These are phyloP conservation scores for Fusarium virguliforme DNA, from an alignment of 2,329 filamentous ascomycete genomes.

Conservation along the genomic window DNA sequence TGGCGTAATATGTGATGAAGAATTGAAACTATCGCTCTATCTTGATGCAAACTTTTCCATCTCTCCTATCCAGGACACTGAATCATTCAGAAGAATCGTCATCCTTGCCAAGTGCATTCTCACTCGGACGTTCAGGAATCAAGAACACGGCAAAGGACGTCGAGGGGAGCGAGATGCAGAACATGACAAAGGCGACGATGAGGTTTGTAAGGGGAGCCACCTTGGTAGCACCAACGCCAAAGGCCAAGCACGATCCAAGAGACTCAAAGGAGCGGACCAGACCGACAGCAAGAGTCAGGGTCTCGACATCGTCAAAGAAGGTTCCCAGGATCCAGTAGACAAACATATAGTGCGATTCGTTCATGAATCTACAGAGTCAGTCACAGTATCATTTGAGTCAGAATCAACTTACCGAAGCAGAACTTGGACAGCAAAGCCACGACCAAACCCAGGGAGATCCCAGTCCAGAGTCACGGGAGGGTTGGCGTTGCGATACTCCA, in stretches of 20 bases:
- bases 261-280: conserved; percentile 66
- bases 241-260: conserved; percentile 63
- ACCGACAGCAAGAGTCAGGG: conserved; percentile 65
- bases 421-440: conserved; percentile 65
- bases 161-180: conserved; percentile 59
- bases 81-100: conserved; percentile 22
- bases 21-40: background rate
- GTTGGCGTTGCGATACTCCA: conserved; percentile 59
- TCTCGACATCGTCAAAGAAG: conserved; percentile 68
- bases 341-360: conserved; percentile 68
- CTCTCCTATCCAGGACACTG: no score
- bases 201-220: conserved; percentile 65
- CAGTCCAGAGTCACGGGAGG: conserved; percentile 63
- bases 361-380: conserved; percentile 59
- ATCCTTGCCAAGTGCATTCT: conserved; percentile 28
- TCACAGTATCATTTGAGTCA: no score
- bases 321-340: conserved; percentile 68
- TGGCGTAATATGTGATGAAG: conserved; percentile 10
- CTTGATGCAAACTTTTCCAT: no score
- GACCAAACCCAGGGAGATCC: conserved; percentile 61
- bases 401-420: conserved; percentile 59
- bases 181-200: conserved; percentile 65
- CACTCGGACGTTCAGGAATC: conserved; percentile 54
- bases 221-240: conserved; percentile 64
- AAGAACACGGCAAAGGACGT: conserved; percentile 57